These are phyloP conservation scores for Xylaria castorea DNA, from an alignment of 495 filamentous ascomycete genomes.

Conservation along the genomic window DNA sequence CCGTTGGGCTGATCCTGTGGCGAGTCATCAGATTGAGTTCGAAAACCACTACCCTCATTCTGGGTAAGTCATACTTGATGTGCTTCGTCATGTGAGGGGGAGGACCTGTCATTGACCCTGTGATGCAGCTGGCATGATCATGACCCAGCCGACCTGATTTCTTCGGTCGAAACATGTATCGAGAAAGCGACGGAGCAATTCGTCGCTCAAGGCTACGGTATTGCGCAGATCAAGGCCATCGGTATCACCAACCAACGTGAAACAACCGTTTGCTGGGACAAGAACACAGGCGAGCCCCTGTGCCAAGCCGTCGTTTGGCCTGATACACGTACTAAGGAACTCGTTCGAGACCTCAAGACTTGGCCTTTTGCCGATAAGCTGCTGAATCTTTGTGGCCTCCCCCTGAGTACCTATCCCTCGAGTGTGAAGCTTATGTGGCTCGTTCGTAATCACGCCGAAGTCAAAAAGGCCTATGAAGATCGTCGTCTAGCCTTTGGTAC, in stretches of 20 bases:
- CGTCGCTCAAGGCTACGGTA: slow-evolving; percentile 70
- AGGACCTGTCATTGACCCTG: slow-evolving; percentile 16
- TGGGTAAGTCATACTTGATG: slow-evolving; percentile 64
- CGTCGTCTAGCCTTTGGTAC: slow-evolving; percentile 87
- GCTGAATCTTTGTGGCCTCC: slow-evolving; percentile 79
- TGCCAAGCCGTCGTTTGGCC: slow-evolving; percentile 95
- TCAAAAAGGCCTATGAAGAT: slow-evolving; percentile 79
- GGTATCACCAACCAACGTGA: slow-evolving; percentile 96
- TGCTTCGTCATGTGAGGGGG: slow-evolving; percentile 27
- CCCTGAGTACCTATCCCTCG: slow-evolving; percentile 92
- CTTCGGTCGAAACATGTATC: slow-evolving; percentile 83
- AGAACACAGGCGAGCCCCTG: slow-evolving; percentile 81
- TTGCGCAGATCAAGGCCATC: slow-evolving; percentile 78
- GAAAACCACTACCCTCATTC: slow-evolving; percentile 86
- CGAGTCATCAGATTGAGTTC: slow-evolving; percentile 91
- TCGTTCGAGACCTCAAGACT: slow-evolving; percentile 83
- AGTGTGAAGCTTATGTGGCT: slow-evolving; percentile 91
- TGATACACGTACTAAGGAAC: slow-evolving; percentile 79
- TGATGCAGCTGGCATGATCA: slow-evolving; percentile 88
- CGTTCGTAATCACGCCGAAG: slow-evolving; percentile 71
- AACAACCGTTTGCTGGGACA: slow-evolving; percentile 92
- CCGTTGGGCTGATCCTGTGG: slow-evolving; percentile 76
- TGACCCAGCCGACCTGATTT: slow-evolving; percentile 79
- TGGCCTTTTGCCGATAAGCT: slow-evolving; percentile 71
- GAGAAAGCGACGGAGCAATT: slow-evolving; percentile 80